These are phyloP conservation scores for Rhynchosporium secalis DNA, from an alignment of 2,329 filamentous ascomycete species.

Conservation along the genomic window DNA sequence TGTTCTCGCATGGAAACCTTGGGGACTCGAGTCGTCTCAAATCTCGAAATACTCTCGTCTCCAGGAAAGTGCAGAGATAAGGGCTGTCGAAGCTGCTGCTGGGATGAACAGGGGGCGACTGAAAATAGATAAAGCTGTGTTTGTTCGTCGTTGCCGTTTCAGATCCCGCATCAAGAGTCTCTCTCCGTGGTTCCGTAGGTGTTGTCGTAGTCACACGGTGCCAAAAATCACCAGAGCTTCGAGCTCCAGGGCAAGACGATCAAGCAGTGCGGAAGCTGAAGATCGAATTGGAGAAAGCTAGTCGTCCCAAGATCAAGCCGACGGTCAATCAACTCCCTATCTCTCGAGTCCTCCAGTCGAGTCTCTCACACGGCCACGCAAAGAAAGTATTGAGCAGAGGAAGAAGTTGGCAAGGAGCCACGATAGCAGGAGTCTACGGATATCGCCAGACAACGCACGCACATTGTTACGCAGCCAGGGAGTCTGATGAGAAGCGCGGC, in stretches of 20 bases:
- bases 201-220: neutral
- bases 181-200: neutral
- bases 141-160: conserved; percentile 25
- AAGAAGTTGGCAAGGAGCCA: neutral
- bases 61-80: neutral
- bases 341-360: neutral
- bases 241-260: conserved; percentile 29
- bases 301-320: conserved; percentile 6
- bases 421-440: neutral
- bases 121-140: neutral
- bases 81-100: conserved; percentile 25
- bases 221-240: conserved; percentile 25
- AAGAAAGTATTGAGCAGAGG: conserved; percentile 2
- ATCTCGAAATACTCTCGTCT: conserved; percentile 7
- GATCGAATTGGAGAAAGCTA: conserved; percentile 13
- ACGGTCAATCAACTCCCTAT: neutral
- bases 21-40: conserved; percentile 3
- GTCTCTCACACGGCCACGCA: conserved; percentile 2
- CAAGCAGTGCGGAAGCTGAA: conserved; percentile 32
- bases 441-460: conserved; percentile 4
- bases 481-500: neutral
- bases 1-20: conserved; percentile 4
- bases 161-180: conserved; percentile 21
- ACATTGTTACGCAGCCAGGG: neutral
- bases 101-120: neutral